Conservation (phyloP, 2,329 filamentous ascomycete species). For the Fusarium cyanostomum region DNA sequence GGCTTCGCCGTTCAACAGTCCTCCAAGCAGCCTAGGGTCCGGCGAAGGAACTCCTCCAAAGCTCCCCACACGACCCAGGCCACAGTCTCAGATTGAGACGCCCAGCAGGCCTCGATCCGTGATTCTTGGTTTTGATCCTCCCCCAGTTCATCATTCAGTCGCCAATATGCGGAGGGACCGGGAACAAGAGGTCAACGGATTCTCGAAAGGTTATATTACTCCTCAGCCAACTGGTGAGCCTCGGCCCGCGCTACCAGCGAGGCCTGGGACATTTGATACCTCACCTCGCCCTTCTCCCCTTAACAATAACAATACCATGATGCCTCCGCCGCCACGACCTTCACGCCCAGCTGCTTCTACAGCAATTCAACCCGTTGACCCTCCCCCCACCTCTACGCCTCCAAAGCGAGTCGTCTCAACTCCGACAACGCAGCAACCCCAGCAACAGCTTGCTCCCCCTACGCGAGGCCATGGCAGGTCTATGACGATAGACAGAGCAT, state of each 20-base stretch:
- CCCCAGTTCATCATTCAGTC: slow-evolving; percentile 61
- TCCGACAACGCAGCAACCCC: slow-evolving; percentile 42
- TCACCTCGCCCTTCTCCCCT: slow-evolving; percentile 26
- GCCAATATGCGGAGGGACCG: slow-evolving; percentile 56
- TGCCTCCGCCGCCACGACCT: slow-evolving; percentile 57
- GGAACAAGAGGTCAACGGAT: slow-evolving; percentile 55
- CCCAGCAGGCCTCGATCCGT: slow-evolving; percentile 35
- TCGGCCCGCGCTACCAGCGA: slow-evolving; percentile 60
- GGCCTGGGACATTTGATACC: slow-evolving; percentile 52
- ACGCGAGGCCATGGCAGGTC: slow-evolving; percentile 45
- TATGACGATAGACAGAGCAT: slow-evolving; percentile 50
- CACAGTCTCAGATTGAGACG: slow-evolving; percentile 44
- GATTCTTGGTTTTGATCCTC: slow-evolving; percentile 57
- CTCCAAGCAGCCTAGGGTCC: slow-evolving; percentile 75
- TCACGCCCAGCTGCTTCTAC: slow-evolving; percentile 51
- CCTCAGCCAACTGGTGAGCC: slow-evolving; percentile 56
- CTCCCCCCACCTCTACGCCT: slow-evolving; percentile 35
- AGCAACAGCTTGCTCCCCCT: slow-evolving; percentile 46
- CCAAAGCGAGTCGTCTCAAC: slow-evolving; percentile 46
- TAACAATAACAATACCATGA: slow-evolving; percentile 31
- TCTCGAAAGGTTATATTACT: slow-evolving; percentile 49
- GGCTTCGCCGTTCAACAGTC: slow-evolving; percentile 86
- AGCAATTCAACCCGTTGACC: slow-evolving; percentile 28
- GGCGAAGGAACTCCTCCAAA: slow-evolving; percentile 62
- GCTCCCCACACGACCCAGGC: slow-evolving; percentile 62